Conservation (phyloP, 108 stramenopile species). For the Cyclotella baltica region DNA sequence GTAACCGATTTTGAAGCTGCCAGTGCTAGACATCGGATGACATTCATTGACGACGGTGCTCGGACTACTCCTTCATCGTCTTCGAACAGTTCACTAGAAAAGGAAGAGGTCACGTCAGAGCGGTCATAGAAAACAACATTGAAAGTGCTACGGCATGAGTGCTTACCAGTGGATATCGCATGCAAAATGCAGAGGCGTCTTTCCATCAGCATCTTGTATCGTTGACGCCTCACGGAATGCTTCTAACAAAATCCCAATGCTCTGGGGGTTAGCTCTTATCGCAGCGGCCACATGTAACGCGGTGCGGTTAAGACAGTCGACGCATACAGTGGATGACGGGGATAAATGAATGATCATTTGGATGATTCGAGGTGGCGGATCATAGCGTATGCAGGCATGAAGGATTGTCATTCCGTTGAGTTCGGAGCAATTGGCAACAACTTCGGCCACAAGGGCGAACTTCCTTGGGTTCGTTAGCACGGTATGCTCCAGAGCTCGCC, state of each 20-base stretch:
- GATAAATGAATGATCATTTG: slow-evolving; percentile 59
- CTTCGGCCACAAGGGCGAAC: not conserved
- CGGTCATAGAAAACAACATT: not conserved
- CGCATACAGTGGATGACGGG: slow-evolving; percentile 54
- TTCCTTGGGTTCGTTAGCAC: not conserved
- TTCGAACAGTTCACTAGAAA: slow-evolving; percentile 25
- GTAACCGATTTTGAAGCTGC: not conserved
- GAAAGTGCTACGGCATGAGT: not conserved
- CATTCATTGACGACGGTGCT: slow-evolving; percentile 2
- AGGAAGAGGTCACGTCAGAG: not conserved
- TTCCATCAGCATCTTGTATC: slow-evolving; percentile 71
- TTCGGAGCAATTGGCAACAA: slow-evolving; percentile 8
- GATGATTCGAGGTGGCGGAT: slow-evolving; percentile 46
- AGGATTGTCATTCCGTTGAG: slow-evolving; percentile 37
- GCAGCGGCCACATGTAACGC: slow-evolving; percentile 80
- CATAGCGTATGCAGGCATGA: slow-evolving; percentile 31
- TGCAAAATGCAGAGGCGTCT: slow-evolving; percentile 73
- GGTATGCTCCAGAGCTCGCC: not conserved
- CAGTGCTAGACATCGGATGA: not conserved
- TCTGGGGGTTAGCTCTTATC: slow-evolving; percentile 62
- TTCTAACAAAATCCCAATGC: slow-evolving; percentile 56
- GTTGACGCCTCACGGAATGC: slow-evolving; percentile 65
- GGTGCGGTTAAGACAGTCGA: slow-evolving; percentile 71
- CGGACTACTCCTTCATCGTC: slow-evolving; percentile 10
- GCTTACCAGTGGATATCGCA: slow-evolving; percentile 28